Base-by-base conservation (phyloP, 805 yeast species). In the Ogataea saltuana region DNA sequence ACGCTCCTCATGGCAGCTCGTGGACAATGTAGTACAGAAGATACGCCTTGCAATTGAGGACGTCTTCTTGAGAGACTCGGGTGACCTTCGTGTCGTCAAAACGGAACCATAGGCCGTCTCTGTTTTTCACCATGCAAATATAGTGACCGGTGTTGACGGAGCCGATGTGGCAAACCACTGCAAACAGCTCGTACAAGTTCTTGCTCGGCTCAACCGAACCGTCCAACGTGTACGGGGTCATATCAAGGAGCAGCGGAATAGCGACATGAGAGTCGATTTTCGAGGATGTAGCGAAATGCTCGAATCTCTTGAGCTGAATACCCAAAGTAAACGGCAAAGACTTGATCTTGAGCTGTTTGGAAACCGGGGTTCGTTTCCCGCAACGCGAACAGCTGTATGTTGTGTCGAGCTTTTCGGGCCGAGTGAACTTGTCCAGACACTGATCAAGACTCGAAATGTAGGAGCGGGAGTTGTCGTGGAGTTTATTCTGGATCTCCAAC, bases 141-240 rank as follows among this genome's bases (percentile, higher is more conserved):
- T 93, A 93, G 63, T 93, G 99, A 9, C 99, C 99, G 2, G 97
- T 93, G 60, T 88, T 88, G 6, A 91, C 93, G 15, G 91, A 82
- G 1, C 99, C 99, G 25, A 81, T 81, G 63, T 93, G 99, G 55
- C 88, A 81, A 8, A 93, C 84, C 23, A 90, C 78, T 2, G 91
- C 96, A 64, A 82, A 88, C 31, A 93, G 72, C 64, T 91, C 97
- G 64, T 85, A 91, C 2, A 80, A 64, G 13, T 42, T 41, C 39
- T 42, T 66, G 15, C 65, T 57, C 13, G 38, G 39, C n/a, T n/a
- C n/a, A 4, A 33, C 36, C 13, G 39, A 23, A 8, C 36, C 47
- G 5, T 44, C 39, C 17, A 62, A 43, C 3, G 62, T 69, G 59
- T 85, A 91, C 23, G 79, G 76, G 6, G 79, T 65, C 77, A 93